Evolutionary conservation across 2,329 filamentous ascomycete species (phyloP).

Genomic region (Calonectria pteridis): DNA sequence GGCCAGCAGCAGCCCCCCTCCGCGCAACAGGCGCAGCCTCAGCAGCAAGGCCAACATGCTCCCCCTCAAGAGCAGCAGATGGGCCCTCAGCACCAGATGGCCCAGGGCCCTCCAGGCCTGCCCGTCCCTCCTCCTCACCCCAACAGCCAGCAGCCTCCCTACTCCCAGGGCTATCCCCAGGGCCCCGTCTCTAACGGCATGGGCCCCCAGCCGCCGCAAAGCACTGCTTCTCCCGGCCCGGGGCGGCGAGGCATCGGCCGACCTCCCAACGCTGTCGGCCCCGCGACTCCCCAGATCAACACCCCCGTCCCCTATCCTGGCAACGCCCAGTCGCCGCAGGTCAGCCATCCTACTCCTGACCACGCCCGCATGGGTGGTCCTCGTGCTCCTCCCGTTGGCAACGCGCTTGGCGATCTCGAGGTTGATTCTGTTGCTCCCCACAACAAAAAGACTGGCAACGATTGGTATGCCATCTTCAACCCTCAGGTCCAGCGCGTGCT

Average conservation of each 20-base stretch:
- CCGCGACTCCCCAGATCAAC: slow-evolving; percentile 92
- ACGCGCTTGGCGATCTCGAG: slow-evolving; percentile 86
- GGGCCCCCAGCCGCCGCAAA: slow-evolving; percentile 83
- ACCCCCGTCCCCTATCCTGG: slow-evolving; percentile 89
- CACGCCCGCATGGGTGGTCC: slow-evolving; percentile 68
- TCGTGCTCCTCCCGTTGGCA: slow-evolving; percentile 64
- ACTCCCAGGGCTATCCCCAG: slow-evolving; percentile 76
- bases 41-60: slow-evolving; percentile 60
- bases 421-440: slow-evolving; percentile 86
- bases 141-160: slow-evolving; percentile 77
- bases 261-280: slow-evolving; percentile 72
- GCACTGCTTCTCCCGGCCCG: slow-evolving; percentile 88
- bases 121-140: slow-evolving; percentile 70
- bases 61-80: slow-evolving; percentile 76
- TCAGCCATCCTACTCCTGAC: slow-evolving; percentile 85
- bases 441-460: slow-evolving; percentile 88
- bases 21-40: slow-evolving; percentile 59
- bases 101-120: slow-evolving; percentile 79
- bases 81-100: slow-evolving; percentile 67
- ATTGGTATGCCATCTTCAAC: slow-evolving; percentile 99
- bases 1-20: slow-evolving; percentile 64
- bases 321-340: slow-evolving; percentile 84
- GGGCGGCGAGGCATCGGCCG: slow-evolving; percentile 79
- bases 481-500: slow-evolving; percentile 88
- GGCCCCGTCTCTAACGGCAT: slow-evolving; percentile 76